Conservation (phyloP, 1,139 yeast genomes). For the Zygoascus sp. region DNA sequence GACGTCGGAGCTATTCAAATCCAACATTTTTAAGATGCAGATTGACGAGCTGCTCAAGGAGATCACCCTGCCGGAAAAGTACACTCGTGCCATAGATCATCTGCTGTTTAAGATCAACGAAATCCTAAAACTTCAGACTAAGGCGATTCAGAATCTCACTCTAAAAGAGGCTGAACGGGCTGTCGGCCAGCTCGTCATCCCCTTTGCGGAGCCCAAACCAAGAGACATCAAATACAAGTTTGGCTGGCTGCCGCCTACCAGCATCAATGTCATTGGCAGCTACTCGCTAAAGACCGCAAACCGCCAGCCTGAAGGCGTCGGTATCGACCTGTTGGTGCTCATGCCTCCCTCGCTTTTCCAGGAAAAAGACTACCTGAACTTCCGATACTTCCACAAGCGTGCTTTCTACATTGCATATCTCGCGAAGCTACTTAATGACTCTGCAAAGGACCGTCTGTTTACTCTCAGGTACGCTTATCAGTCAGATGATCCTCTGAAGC, state of each 20-base stretch:
- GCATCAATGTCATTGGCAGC: constrained; percentile 78
- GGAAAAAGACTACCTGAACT: constrained; percentile 84
- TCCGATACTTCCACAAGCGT: constrained; percentile 83
- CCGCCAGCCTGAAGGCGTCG: constrained; percentile 54
- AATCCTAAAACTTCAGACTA: constrained; percentile 58
- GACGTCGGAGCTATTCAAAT: constrained; percentile 88
- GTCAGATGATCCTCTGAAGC: constrained; percentile 33
- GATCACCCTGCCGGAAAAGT: constrained; percentile 65
- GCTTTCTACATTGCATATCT: constrained; percentile 80
- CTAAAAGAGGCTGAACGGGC: constrained; percentile 47
- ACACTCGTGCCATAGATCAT: constrained; percentile 64
- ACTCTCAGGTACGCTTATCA: constrained; percentile 53
- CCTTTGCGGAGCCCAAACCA: constrained; percentile 90
- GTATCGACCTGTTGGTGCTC: constrained; percentile 72
- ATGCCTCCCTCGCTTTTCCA: constrained; percentile 77
- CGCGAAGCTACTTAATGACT: constrained; percentile 53
- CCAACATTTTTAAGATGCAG: constrained; percentile 89
- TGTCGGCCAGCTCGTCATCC: constrained; percentile 57
- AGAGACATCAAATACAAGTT: constrained; percentile 63
- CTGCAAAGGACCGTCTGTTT: constrained; percentile 38
- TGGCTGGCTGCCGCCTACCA: constrained; percentile 65
- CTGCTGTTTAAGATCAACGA: constrained; percentile 74
- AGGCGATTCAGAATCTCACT: constrained; percentile 47
- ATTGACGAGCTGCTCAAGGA: constrained; percentile 86
- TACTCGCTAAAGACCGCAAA: constrained; percentile 84